A percentile compares a stretch with the other conserved stretches of the same genome.
These are phyloP conservation scores for Hyphopichia wangnamkhiaoensis DNA, from an alignment of 1,139 yeast genomes.

Conservation along the genomic window DNA sequence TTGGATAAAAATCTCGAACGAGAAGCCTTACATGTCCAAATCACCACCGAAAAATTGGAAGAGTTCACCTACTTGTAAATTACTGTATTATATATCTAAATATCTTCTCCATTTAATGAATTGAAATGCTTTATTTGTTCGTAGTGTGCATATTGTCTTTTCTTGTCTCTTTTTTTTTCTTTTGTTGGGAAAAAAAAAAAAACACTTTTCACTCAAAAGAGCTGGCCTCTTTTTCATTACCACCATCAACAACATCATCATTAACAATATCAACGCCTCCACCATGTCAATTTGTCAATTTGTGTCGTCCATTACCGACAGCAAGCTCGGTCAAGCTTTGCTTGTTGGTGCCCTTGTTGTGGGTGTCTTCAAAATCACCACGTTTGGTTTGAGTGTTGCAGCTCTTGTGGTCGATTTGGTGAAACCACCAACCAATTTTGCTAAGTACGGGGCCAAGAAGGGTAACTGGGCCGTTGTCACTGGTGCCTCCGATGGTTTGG, in stretches of 20 bases:
- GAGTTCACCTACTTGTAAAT: conserved; percentile 37
- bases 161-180: no score
- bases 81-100: no score
- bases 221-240: no score
- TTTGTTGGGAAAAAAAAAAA: no score
- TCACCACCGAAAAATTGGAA: conserved; percentile 43
- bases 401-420: conserved; percentile 57
- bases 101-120: no score
- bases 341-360: conserved; percentile 41
- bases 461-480: conserved; percentile 89
- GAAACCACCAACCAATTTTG: conserved; percentile 62
- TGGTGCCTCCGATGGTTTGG: conserved; percentile 98
- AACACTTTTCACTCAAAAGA: no score
- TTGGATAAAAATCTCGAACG: conserved; percentile 32
- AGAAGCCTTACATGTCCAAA: conserved; percentile 38
- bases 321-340: conserved; percentile 21
- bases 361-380: conserved; percentile 54
- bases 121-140: no score
- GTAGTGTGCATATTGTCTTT: no score
- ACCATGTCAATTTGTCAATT: conserved; percentile 17
- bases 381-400: conserved; percentile 36
- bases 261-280: no score
- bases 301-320: conserved; percentile 17
- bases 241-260: no score
- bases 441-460: conserved; percentile 65